These are phyloP conservation scores for Alloteropsis angusta DNA, from an alignment of 202 grass and related monocot genomes.

Conservation along the genomic window DNA sequence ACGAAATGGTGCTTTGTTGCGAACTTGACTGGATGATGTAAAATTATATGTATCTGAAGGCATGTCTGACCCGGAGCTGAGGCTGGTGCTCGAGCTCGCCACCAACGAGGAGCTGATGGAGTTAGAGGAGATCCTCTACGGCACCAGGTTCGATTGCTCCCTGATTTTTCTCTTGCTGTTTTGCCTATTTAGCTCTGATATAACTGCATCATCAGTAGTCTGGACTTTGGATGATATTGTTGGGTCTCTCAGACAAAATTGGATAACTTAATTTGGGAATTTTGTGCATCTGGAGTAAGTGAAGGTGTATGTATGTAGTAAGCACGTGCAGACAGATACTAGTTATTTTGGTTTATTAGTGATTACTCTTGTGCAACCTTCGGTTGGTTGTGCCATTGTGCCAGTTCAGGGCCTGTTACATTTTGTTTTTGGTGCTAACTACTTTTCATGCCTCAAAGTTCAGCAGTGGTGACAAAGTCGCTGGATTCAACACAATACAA, in stretches of 20 bases:
- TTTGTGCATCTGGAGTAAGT: not conserved
- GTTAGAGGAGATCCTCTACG: constrained; percentile 76
- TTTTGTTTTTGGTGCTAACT: not conserved
- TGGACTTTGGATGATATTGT: not conserved
- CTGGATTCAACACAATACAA: not conserved
- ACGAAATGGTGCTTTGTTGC: not conserved
- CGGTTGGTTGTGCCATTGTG: not conserved
- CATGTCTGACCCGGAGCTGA: constrained; percentile 74
- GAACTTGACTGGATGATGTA: not conserved
- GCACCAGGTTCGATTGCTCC: constrained; percentile 50
- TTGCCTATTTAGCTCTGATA: not conserved
- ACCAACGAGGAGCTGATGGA: constrained; percentile 72
- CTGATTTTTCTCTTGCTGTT: constrained; percentile 4
- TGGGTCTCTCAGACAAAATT: not conserved
- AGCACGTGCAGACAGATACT: not conserved
- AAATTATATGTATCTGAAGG: constrained; percentile 13
- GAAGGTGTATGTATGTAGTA: not conserved
- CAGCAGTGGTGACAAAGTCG: not conserved
- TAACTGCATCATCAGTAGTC: not conserved
- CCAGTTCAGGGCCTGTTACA: not conserved
- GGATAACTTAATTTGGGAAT: not conserved
- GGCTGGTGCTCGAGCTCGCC: constrained; percentile 80
- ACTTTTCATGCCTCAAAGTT: not conserved
- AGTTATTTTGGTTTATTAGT: constrained; percentile 4
- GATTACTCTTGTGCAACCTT: not conserved